Percentiles rank a stretch among this genome's conserved stretches.
Evolutionary conservation across 805 yeast genomes (phyloP).

Genomic region (Starmerella floris): DNA sequence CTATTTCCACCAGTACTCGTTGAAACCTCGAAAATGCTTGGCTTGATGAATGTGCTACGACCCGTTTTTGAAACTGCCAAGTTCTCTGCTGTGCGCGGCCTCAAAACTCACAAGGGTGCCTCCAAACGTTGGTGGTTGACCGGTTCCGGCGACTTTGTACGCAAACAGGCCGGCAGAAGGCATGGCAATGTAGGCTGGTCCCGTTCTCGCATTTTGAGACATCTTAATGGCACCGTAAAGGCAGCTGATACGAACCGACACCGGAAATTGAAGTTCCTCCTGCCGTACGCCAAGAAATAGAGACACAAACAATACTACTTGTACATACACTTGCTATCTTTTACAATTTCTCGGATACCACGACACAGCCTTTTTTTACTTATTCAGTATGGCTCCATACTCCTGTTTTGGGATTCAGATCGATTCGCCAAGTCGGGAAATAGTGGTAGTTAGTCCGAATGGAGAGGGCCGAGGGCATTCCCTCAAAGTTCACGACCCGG

Average conservation of each 20-base stretch:
- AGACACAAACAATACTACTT: neutral
- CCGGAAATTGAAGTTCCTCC: conserved; percentile 18
- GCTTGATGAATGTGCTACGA: neutral
- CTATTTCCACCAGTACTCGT: too few species aligned
- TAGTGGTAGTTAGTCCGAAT: conserved; percentile 80
- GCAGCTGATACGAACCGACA: conserved; percentile 33
- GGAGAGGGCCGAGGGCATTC: conserved; percentile 74
- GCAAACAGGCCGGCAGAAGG: conserved; percentile 74
- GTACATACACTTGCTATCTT: conserved; percentile 1
- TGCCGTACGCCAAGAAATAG: conserved; percentile 17
- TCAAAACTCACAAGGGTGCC: conserved; percentile 71
- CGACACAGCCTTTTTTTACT: neutral
- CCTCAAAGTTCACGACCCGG: conserved; percentile 71
- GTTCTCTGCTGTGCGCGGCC: conserved; percentile 8
- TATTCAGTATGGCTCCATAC: conserved; percentile 9
- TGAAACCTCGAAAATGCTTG: conserved; percentile 1
- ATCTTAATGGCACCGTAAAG: conserved; percentile 44
- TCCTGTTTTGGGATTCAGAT: conserved; percentile 11
- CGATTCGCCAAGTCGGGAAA: conserved; percentile 32
- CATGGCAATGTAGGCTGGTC: conserved; percentile 92
- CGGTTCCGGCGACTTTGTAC: conserved; percentile 46
- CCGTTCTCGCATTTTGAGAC: conserved; percentile 38
- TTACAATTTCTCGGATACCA: too few species aligned
- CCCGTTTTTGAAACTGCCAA: neutral
- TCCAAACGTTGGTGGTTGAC: conserved; percentile 71